Conservation (phyloP, 2,329 filamentous ascomycete genomes). For the Talaromyces piceae region DNA sequence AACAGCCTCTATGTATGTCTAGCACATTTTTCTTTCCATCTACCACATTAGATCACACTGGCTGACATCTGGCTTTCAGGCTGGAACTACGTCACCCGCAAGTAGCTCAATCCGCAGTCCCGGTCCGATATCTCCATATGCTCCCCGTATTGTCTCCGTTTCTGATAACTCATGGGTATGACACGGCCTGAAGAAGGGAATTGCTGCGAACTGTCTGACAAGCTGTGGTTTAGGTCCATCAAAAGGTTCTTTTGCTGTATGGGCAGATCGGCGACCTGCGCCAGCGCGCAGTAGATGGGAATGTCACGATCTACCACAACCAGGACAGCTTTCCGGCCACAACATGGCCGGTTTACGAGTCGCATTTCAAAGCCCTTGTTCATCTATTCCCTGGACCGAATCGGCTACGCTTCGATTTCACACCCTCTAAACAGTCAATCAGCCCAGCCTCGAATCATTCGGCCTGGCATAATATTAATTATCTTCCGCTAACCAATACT, state of each 20-base stretch:
- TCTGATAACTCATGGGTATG: constrained; percentile 78
- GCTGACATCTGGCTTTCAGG: constrained; percentile 18
- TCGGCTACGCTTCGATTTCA: constrained; percentile 78
- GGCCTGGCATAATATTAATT: constrained; percentile 75
- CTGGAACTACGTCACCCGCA: constrained; percentile 25
- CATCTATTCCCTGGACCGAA: constrained; percentile 91
- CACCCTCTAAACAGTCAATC: constrained; percentile 65
- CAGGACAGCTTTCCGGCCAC: constrained; percentile 79
- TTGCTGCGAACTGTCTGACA: neutral
- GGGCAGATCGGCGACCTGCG: constrained; percentile 71
- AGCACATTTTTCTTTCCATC: constrained; percentile 3
- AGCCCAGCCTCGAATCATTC: constrained; percentile 61
- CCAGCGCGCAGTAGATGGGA: constrained; percentile 66
- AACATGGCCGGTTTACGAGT: constrained; percentile 80
- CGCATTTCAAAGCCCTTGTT: constrained; percentile 84
- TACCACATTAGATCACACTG: neutral
- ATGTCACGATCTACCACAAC: constrained; percentile 67
- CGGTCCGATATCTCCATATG: constrained; percentile 66
- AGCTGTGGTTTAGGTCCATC: constrained; percentile 60
- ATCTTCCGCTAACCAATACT: constrained; percentile 67
- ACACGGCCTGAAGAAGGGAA: constrained; percentile 11
- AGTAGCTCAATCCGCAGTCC: constrained; percentile 40
- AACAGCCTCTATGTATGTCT: constrained; percentile 37
- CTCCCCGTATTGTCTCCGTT: constrained; percentile 71
- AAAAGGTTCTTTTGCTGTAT: constrained; percentile 77